A percentile compares a stretch with the other conserved stretches of the same genome.
These are phyloP conservation scores for Podospora pseudopauciseta DNA, from an alignment of 495 filamentous ascomycete genomes.

Conservation along the genomic window DNA sequence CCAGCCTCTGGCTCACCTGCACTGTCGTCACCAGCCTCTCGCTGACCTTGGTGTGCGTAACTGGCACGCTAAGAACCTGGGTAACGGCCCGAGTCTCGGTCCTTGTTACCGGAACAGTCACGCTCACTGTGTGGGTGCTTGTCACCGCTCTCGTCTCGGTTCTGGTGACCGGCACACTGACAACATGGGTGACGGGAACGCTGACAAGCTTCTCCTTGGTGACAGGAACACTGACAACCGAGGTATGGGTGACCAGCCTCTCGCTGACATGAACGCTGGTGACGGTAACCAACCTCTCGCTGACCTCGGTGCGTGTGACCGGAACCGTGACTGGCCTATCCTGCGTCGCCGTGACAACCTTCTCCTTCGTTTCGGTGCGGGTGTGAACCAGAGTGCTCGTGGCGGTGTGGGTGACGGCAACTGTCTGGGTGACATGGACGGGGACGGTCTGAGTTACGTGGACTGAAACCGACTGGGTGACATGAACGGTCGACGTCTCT, in stretches of 20 bases:
- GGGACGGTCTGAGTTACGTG: background rate
- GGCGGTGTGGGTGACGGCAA: background rate
- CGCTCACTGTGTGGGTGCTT: background rate
- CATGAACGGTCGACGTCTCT: background rate
- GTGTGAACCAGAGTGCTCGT: background rate
- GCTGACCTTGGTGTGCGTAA: slow-evolving; percentile 1
- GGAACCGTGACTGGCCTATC: slow-evolving; percentile 3
- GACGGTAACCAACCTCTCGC: slow-evolving; percentile 2
- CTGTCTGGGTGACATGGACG: slow-evolving; percentile 8
- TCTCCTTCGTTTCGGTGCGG: background rate
- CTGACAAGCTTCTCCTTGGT: background rate
- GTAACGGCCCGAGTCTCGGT: background rate
- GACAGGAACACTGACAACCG: slow-evolving; percentile 2
- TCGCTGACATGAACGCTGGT: slow-evolving; percentile 5
- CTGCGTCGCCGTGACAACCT: background rate
- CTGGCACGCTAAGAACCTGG: background rate
- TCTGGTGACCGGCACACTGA: slow-evolving; percentile 5
- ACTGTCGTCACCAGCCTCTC: slow-evolving; percentile 1
- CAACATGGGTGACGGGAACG: background rate
- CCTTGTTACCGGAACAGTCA: slow-evolving; percentile 1
- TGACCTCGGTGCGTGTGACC: slow-evolving; percentile 8
- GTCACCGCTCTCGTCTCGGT: slow-evolving; percentile 4
- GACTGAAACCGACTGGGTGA: background rate
- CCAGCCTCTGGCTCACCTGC: background rate
- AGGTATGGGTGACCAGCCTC: slow-evolving; percentile 3